Evolutionary conservation across 2,329 filamentous ascomycete genomes (phyloP).

Genomic region (Aschersonia sp.): DNA sequence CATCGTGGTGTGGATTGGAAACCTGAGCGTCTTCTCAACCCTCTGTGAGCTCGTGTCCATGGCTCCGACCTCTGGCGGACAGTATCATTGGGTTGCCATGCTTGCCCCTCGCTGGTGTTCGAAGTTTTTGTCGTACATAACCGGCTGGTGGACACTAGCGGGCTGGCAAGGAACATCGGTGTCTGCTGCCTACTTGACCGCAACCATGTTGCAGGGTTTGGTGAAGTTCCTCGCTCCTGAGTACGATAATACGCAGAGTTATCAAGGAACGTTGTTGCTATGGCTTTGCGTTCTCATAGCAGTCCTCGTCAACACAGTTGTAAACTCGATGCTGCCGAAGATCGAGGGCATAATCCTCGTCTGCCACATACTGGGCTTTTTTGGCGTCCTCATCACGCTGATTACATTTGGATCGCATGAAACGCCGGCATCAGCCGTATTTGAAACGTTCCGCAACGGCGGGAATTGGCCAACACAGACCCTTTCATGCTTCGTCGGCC

Average conservation of each 20-base stretch:
- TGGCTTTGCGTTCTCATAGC: conserved; percentile 31
- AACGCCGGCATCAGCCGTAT: conserved; percentile 23
- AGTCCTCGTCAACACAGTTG: conserved; percentile 34
- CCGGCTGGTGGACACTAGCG: conserved; percentile 31
- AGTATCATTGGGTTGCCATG: conserved; percentile 47
- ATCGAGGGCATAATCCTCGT: conserved; percentile 35
- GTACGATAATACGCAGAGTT: conserved; percentile 15
- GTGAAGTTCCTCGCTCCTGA: conserved; percentile 16
- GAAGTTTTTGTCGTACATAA: conserved; percentile 38
- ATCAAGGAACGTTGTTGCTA: conserved; percentile 34
- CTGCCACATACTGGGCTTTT: conserved; percentile 27
- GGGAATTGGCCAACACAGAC: conserved; percentile 27
- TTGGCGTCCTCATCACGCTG: conserved; percentile 16
- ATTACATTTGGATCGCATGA: conserved; percentile 16
- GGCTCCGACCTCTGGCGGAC: conserved; percentile 34
- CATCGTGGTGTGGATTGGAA: conserved; percentile 30
- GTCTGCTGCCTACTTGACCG: conserved; percentile 26
- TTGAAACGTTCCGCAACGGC: conserved; percentile 21
- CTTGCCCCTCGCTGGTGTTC: conserved; percentile 31
- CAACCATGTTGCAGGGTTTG: conserved; percentile 32
- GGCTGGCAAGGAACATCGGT: conserved; percentile 24
- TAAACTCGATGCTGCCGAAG: conserved; percentile 28
- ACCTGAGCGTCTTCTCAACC: conserved; percentile 24
- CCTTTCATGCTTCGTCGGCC: conserved; percentile 28
- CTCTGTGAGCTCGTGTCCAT: conserved; percentile 28